phyloP scores from a whole-genome alignment of 768 basidiomycete genomes.

The Lactifluus echinatus region DNA sequence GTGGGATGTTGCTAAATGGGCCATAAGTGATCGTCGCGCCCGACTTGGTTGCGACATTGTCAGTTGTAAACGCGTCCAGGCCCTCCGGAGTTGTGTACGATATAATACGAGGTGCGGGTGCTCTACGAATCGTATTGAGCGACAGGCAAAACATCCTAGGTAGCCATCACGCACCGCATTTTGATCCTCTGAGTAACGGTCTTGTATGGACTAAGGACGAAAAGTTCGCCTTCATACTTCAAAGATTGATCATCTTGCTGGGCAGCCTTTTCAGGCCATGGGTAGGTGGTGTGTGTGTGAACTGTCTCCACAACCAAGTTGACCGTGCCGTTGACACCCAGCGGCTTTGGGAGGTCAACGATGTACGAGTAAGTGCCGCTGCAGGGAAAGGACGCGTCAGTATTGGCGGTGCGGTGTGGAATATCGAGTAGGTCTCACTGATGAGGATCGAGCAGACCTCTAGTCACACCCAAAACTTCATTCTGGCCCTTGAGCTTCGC shows the following conservation, averaged over 20 bases:
- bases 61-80: constrained; percentile 49
- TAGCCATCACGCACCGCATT: constrained; percentile 51
- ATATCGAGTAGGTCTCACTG: constrained; percentile 36
- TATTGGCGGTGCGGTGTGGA: not conserved
- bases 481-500: constrained; percentile 70
- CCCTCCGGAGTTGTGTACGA: constrained; percentile 63
- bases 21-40: constrained; percentile 83
- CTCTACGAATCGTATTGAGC: constrained; percentile 33
- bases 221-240: constrained; percentile 66
- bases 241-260: constrained; percentile 77
- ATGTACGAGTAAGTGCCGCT: constrained; percentile 46
- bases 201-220: constrained; percentile 77
- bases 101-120: constrained; percentile 60
- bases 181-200: constrained; percentile 82
- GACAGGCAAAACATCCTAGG: not conserved
- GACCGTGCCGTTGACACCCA: constrained; percentile 50
- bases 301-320: constrained; percentile 75
- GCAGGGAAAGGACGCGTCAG: not conserved
- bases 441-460: constrained; percentile 39
- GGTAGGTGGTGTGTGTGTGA: constrained; percentile 66
- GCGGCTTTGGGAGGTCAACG: constrained; percentile 52
- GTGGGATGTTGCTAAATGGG: constrained; percentile 69
- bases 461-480: constrained; percentile 40
- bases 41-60: constrained; percentile 57
- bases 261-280: constrained; percentile 63